These are phyloP conservation scores for Populus ilicifolia DNA, from an alignment of 345 rosid genomes.

Conservation along the genomic window DNA sequence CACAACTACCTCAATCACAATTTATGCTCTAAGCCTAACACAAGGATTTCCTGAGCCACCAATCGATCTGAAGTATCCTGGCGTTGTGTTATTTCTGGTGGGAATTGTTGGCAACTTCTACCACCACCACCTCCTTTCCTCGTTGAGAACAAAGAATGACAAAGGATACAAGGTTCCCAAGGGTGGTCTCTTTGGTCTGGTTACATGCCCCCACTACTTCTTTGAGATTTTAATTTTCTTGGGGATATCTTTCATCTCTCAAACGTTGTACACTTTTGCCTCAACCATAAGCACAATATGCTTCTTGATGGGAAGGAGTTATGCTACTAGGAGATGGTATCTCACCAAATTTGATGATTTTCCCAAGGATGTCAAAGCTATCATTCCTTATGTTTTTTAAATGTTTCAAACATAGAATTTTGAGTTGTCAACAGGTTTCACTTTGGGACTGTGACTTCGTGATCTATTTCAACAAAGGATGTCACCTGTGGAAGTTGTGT, in stretches of 20 bases:
- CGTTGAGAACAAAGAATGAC: conserved; percentile 35
- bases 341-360: conserved; percentile 56
- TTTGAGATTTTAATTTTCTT: conserved; percentile 58
- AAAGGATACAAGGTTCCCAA: conserved; percentile 58
- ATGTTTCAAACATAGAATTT: not conserved
- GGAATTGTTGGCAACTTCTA: conserved; percentile 72
- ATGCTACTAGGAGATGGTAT: conserved; percentile 61
- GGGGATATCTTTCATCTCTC: conserved; percentile 51
- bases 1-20: too few species aligned
- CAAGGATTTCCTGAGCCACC: too few species aligned
- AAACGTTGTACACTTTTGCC: conserved; percentile 38
- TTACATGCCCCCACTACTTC: conserved; percentile 67
- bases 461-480: not conserved
- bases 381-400: too few species aligned
- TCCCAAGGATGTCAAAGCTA: conserved; percentile 44
- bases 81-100: conserved; percentile 35
- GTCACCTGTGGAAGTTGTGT: not conserved
- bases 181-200: conserved; percentile 52
- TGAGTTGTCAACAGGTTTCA: not conserved
- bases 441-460: too few species aligned
- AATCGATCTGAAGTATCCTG: too few species aligned
- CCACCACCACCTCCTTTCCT: conserved; percentile 66
- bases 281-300: conserved; percentile 30
- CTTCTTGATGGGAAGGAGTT: conserved; percentile 52
- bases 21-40: too few species aligned